Evolutionary conservation across 139 green algal genomes (phyloP), one percentile per base, ranked within the genome.

Genomic region (Coccomyxa sp.): DNA sequence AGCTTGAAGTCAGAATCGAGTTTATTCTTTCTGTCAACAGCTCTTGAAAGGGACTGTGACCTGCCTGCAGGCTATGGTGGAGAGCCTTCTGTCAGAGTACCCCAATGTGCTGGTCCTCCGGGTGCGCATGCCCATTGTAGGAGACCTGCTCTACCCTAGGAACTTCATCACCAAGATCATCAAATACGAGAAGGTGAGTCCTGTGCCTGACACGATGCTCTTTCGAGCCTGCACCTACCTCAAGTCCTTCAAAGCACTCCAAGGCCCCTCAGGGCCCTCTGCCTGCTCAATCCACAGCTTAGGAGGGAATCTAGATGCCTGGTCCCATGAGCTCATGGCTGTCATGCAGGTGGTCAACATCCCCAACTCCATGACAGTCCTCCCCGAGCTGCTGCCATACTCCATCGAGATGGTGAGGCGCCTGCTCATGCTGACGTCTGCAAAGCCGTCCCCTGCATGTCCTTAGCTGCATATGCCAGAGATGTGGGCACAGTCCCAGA

Each of bases 111-210:
- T 97, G 39, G 94, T 88, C 0, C 90, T 99, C 81, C 91, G 96
- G 8, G 93, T 99, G 81, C 90, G 96, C 77, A 99, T 99, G 96
- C 96, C 96, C 55, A 99, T 99, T 69, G 92, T 96, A 29, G 81
- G 55, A 22, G 91, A 98, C 87, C 82, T 99, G 2, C 80, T 73
- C 2, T 98, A 98, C 84, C 89, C 91, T 8, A 88, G 96, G 78
- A 99, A 99, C 85, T 99, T 99, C 86, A 97, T 99, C 89, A 97
- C 93, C 44, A 99, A 99, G 88, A 99, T 99, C 85, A 95, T 98
- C 82, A 97, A 96, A 82, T 98, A 97, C 82, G 89, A 95, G 73
- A 96, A 96, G 89, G 92, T 92, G 29, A 24, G 76, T 81, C 5
- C 33, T 64, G 2, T 3, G 22, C 27, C 50, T 64, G 18, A 31